phyloP scores from a whole-genome alignment of 495 filamentous ascomycete species.

The Lophium mytilinum region DNA sequence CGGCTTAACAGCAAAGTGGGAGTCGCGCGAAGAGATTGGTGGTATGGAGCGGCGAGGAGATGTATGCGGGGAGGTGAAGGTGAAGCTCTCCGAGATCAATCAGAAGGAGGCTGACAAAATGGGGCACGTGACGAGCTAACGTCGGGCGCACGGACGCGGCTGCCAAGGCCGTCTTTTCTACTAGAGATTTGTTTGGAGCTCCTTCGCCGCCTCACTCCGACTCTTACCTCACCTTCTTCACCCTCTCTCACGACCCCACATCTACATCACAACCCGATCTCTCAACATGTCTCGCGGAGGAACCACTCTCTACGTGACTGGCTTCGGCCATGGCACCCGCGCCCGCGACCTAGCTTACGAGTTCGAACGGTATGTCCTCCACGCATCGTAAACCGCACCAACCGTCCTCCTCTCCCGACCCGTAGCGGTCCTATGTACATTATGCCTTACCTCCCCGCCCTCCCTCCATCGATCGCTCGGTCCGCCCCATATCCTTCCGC shows the following conservation, averaged over 20 bases:
- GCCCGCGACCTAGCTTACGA: conserved; percentile 99
- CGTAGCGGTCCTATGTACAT: conserved; percentile 2
- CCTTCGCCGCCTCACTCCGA: background rate
- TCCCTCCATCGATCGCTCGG: conserved; percentile 18
- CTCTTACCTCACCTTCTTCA: background rate
- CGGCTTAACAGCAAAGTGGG: background rate
- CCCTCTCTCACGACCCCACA: background rate
- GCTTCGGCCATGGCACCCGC: conserved; percentile 98
- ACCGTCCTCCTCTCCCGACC: conserved; percentile 15
- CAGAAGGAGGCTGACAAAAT: background rate
- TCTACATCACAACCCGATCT: background rate
- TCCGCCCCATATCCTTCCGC: conserved; percentile 19
- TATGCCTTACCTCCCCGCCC: conserved; percentile 30
- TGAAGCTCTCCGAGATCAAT: too few relatives aligned
- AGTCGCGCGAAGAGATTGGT: background rate
- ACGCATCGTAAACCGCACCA: conserved; percentile 22
- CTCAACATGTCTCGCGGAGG: conserved; percentile 78
- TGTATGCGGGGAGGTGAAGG: background rate
- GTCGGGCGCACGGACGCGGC: background rate
- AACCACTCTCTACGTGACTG: conserved; percentile 93
- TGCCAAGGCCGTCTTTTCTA: too few relatives aligned
- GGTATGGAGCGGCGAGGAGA: background rate
- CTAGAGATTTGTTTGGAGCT: background rate
- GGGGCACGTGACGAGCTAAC: background rate
- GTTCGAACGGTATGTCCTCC: conserved; percentile 93